Evolutionary conservation across 116 monocot species (phyloP), one percentile per base, ranked within the genome.

Genomic region (Cymodocea nodosa): DNA sequence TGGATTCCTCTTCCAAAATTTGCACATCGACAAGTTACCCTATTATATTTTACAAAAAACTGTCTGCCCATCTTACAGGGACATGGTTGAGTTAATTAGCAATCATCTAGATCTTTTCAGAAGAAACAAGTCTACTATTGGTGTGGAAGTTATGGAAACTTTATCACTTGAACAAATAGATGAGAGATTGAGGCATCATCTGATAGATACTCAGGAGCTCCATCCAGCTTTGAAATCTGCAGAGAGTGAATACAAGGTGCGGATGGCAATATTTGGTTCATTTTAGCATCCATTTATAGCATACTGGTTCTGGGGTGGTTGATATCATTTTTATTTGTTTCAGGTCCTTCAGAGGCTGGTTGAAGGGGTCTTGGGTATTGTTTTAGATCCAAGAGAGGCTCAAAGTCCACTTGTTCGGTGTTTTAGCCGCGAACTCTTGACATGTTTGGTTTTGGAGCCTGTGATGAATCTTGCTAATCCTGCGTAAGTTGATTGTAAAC

Each of bases 151-250:
- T 62, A 91, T 98, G 80, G 80, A 76, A 64, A 91, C 84, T 34
- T 73, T 98, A 14, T 98, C 97, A 52, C 84, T 73, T 69, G 89
- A 86, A 68, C 91, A 98, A 77, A 84, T 85, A 75, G 97, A 98
- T 79, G 92, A 84, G 74, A 91, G 62, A 48, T 73, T 98, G 75
- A 98, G 89, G 62, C 71, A 54, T 9, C 80, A 89, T 74, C 70
- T 98, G 51, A 76, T 91, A 53, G 75, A 71, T 59, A 77, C 86
- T 9, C 76, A 80, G 71, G 80, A 91, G 68, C 88, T 98, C 68
- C 97, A 98, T 55, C 92, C 97, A 71, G 97, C 97, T 73, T 73
- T 91, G 70, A 65, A 84, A 60, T 91, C 97, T 75, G 62, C 86
- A 36, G 84, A 98, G 59, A 70, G 76, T 74, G 97, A 98, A 70